These are phyloP conservation scores for Scalesia atractyloides DNA, from an alignment of 129 eudicot genomes.

Conservation along the genomic window DNA sequence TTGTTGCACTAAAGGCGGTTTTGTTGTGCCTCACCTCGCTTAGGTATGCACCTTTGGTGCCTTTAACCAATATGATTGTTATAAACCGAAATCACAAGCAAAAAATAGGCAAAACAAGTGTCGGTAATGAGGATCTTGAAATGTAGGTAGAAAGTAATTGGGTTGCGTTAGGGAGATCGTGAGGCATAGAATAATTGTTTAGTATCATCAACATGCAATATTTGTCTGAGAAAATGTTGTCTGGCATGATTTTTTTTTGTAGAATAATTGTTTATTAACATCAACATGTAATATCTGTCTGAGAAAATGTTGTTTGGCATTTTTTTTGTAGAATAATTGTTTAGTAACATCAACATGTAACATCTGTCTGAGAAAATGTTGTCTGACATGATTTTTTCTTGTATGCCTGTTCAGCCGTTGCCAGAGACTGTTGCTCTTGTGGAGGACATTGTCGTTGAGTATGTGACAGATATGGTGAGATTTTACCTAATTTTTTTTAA, in stretches of 20 bases:
- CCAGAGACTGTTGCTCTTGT: conserved; percentile 92
- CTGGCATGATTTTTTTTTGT: too few species aligned
- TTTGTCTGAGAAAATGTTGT: too few species aligned
- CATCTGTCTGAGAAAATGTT: background rate
- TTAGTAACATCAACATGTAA: background rate
- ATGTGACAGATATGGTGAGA: conserved; percentile 90
- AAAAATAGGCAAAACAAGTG: background rate
- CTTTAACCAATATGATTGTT: background rate
- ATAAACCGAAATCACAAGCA: background rate
- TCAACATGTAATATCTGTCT: too few species aligned
- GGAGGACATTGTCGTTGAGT: conserved; percentile 97
- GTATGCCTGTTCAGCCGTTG: conserved; percentile 59
- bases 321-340: background rate
- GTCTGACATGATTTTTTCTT: background rate
- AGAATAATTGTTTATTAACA: background rate
- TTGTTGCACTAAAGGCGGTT: too few species aligned
- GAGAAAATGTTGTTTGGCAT: too few species aligned
- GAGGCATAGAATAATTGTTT: background rate
- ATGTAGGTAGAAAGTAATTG: background rate
- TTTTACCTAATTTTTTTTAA: background rate
- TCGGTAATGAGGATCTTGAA: background rate
- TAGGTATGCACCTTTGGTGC: too few species aligned
- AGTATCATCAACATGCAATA: too few species aligned
- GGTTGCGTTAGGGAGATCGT: too few species aligned
- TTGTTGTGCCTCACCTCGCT: too few species aligned